Evolutionary conservation across 106 monocot genomes (phyloP).

Genomic region (Dioscorea alata): DNA sequence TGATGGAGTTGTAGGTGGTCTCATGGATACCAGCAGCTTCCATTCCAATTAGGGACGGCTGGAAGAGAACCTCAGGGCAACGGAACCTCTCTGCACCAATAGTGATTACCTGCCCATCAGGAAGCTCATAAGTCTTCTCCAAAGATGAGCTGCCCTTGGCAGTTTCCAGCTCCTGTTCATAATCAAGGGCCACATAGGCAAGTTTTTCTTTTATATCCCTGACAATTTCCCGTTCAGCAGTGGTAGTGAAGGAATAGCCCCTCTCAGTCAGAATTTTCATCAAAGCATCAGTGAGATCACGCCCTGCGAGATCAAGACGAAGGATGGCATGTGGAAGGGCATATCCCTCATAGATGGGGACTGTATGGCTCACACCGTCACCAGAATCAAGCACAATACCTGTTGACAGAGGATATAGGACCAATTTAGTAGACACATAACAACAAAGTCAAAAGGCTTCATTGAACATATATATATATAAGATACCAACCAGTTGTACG

Average conservation of each 20-base stretch:
- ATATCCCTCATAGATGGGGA: not conserved
- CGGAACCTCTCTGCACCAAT: constrained; percentile 31
- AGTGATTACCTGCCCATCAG: constrained; percentile 32
- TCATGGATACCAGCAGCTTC: constrained; percentile 32
- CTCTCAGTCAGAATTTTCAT: not conserved
- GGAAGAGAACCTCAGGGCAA: constrained; percentile 33
- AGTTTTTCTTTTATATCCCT: not conserved
- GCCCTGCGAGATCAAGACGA: not conserved
- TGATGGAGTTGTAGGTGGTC: constrained; percentile 32
- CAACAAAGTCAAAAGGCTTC: not conserved
- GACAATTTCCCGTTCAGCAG: not conserved
- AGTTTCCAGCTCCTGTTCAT: constrained; percentile 1
- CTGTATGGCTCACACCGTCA: not conserved
- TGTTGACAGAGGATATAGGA: not conserved
- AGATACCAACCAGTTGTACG: not conserved
- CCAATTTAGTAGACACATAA: not conserved
- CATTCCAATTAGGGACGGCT: constrained; percentile 30
- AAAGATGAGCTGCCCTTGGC: not conserved
- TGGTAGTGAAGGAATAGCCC: not conserved
- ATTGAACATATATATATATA: not conserved
- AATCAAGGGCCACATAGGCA: not conserved
- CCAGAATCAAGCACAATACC: constrained; percentile 3
- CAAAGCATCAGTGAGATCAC: not conserved
- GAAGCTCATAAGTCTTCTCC: constrained; percentile 12
- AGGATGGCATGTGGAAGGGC: not conserved